phyloP scores from a whole-genome alignment of 2,329 filamentous ascomycete species.

The Exserohilum turcica region DNA sequence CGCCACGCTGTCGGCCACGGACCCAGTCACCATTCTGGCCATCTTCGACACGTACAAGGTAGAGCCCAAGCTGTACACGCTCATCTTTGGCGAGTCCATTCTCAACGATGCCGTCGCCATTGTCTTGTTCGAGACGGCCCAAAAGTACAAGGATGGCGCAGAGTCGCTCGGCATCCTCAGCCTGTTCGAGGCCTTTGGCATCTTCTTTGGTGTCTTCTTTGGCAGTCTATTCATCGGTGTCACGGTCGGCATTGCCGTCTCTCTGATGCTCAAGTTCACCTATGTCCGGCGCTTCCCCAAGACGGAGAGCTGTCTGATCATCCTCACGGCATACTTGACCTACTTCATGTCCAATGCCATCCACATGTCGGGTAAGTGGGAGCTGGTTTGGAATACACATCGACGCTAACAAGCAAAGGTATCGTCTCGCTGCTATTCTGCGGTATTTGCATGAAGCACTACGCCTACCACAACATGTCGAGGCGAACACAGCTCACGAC shows the following conservation, averaged over 20 bases:
- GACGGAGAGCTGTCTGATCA: constrained; percentile 93
- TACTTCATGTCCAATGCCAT: constrained; percentile 98
- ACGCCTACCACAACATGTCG: constrained; percentile 99
- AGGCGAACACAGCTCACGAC: constrained; percentile 95
- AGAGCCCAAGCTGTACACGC: constrained; percentile 95
- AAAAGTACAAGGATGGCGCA: constrained; percentile 81
- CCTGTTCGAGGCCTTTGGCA: constrained; percentile 87
- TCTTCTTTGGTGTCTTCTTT: constrained; percentile 96
- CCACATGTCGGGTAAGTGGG: constrained; percentile 84
- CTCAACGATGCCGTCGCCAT: constrained; percentile 98
- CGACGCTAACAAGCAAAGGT: constrained; percentile 58
- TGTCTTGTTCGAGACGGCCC: constrained; percentile 96
- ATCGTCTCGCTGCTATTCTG: constrained; percentile 98
- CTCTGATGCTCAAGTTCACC: constrained; percentile 90
- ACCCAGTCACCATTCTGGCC: constrained; percentile 95
- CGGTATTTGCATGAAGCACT: constrained; percentile 97
- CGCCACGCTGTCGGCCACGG: constrained; percentile 93
- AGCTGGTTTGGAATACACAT: background rate
- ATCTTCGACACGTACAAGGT: constrained; percentile 99
- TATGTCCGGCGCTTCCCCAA: constrained; percentile 91
- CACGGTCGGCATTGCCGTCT: constrained; percentile 82
- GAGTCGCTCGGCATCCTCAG: constrained; percentile 74
- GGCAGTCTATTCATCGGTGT: constrained; percentile 90
- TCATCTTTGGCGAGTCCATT: constrained; percentile 98
- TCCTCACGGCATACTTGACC: constrained; percentile 92